A percentile compares a stretch with the other conserved stretches of the same genome.
Evolutionary conservation across 2,329 filamentous ascomycete species (phyloP).

Genomic region (Cercospora zeae-maydis): DNA sequence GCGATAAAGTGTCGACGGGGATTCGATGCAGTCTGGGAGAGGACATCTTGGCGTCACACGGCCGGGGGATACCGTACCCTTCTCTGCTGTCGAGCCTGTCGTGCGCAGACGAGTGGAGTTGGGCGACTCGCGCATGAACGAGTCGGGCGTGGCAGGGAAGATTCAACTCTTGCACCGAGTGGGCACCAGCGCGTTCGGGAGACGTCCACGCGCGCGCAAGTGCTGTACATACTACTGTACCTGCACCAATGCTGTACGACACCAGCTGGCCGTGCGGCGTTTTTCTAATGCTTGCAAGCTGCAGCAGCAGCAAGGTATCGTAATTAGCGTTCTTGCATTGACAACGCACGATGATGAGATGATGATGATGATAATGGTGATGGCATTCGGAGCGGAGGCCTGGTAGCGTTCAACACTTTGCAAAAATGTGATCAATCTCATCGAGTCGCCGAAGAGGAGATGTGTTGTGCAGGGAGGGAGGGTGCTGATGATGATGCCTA

Average conservation of each 20-base stretch:
- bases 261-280: background rate
- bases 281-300: background rate
- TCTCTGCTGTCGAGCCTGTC: background rate
- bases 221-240: background rate
- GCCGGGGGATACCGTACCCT: background rate
- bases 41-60: constrained; percentile 2
- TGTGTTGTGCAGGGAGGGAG: background rate
- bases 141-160: constrained; percentile 5
- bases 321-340: background rate
- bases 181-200: background rate
- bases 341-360: background rate
- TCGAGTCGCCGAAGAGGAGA: constrained; percentile 2
- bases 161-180: background rate
- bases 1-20: background rate
- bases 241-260: background rate
- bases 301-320: background rate
- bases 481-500: no score
- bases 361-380: background rate
- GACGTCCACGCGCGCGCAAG: background rate
- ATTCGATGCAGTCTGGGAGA: constrained; percentile 6
- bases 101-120: background rate
- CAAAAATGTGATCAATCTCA: constrained; percentile 13
- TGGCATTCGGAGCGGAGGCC: background rate
- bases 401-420: background rate
- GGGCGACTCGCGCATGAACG: background rate